Evolutionary conservation across 108 stramenopile genomes (phyloP).

Genomic region (Pseudonitzschia multistriata): DNA sequence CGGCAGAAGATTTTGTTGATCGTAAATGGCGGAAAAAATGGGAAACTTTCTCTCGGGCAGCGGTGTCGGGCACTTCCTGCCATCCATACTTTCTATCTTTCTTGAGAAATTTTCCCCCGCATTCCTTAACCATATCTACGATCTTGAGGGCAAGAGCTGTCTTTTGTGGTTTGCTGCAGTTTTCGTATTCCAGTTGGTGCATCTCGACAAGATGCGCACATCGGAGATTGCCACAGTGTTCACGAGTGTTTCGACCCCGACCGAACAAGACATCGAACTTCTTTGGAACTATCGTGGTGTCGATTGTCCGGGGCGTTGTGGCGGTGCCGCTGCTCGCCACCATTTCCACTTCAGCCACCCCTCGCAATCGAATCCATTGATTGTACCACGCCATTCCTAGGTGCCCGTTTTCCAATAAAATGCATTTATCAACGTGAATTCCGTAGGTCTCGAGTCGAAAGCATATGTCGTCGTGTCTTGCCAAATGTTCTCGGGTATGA

Average conservation of each 20-base stretch:
- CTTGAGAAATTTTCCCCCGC: conserved; percentile 29
- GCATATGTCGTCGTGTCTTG: neutral
- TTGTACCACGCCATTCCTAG: conserved; percentile 21
- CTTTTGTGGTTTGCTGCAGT: conserved; percentile 26
- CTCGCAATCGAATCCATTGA: conserved; percentile 22
- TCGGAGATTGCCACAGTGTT: conserved; percentile 30
- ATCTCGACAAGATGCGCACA: conserved; percentile 23
- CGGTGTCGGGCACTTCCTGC: conserved; percentile 22
- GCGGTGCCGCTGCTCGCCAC: neutral
- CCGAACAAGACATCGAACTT: conserved; percentile 41
- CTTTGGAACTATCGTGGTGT: conserved; percentile 3
- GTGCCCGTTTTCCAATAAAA: conserved; percentile 6
- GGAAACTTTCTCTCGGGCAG: conserved; percentile 22
- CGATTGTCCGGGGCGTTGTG: neutral
- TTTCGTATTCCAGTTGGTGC: conserved; percentile 25
- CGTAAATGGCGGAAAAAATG: conserved; percentile 26
- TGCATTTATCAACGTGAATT: conserved; percentile 15
- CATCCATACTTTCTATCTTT: conserved; percentile 18
- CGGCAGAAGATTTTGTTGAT: neutral
- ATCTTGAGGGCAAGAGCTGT: conserved; percentile 28
- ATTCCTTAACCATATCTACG: conserved; percentile 26
- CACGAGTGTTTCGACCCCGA: conserved; percentile 13
- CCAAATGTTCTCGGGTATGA: conserved; percentile 21
- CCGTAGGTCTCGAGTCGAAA: conserved; percentile 34
- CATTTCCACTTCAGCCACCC: conserved; percentile 3